Evolutionary conservation across 495 filamentous ascomycete species (phyloP), one percentile per base, ranked within the genome.

Genomic region (Chaetomium fimeti): DNA sequence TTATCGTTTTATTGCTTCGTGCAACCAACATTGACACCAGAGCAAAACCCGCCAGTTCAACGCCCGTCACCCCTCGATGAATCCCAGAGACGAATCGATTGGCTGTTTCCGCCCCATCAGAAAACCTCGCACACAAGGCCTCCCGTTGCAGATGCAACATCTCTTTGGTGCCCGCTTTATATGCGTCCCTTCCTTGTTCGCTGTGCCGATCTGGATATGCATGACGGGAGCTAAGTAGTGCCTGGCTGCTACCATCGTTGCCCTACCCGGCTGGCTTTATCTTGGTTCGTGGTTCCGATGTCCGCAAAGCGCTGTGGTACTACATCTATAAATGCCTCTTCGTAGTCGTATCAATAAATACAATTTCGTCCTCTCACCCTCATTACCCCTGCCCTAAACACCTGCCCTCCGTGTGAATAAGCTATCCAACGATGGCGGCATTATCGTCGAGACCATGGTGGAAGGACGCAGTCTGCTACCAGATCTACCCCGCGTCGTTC

Each of bases 401-500:
- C 32, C 18, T 18, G 15, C 13, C 40, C 13, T 18, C 15, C 4
- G 40, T 36, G 32, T 36, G 32, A 32, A 36, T 36, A 36, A 5
- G 25, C 29, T 5, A 22, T 28, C 16, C 45, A 54, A 36, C 43
- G 0, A 70, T 66, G 70, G 32, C 65, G 7, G 20, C 24, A 24
- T 45, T 57, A n/a, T 28, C 61, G 3, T 29, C 57, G 20, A 65
- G 38, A 13, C 60, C 64, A 1, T 75, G 74, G 74, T 81, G 77
- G 77, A 81, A 79, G 63, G 73, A 79, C 57, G 72, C 69, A 8
- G 68, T 72, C 11, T 84, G 88, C 32, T 91, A 91, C 65, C 88
- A 91, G 68, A 86, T 91, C 69, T 91, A 88, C 78, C 88, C 88
- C 5, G 82, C 86, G 5, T 85, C 82, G 4, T 90, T 83, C 77